Evolutionary conservation across 2,329 filamentous ascomycete species (phyloP), one percentile per base, ranked within the genome.

Genomic region (Beauveria sp.): DNA sequence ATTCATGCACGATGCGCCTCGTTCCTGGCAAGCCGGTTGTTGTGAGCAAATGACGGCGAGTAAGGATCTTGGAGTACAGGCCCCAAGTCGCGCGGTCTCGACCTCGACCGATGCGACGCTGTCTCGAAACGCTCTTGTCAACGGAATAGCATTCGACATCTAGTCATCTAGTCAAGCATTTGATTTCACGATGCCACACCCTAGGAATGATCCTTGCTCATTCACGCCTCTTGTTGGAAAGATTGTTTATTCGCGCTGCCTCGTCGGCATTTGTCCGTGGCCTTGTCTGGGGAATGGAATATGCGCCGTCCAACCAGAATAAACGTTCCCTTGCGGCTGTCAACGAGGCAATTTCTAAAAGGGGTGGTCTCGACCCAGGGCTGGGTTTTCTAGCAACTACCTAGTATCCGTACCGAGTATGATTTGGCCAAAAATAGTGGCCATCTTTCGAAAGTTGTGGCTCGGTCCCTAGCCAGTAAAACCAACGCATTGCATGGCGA

Each of bases 251-350:
- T 6, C 18, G 28, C 43, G 20, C 37, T 40, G 9, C 22, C 24
- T 14, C 22, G n/a, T 59, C 55, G 55, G 55, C 22, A 59, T 47
- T 59, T 59, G 55, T 59, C 47, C 55, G 55, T 52, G 30, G n/a
- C 34, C 22, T 18, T 43, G 34, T 30, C 40, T 18, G 24, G 24
- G 34, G 5, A n/a, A 20, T 5, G 26, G 26, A 37, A 5, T 14
- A 37, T 37, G 5, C 28, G 43, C 54, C 18, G 28, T 37, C 43
- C 28, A 47, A 43, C 28, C 41, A 20, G 24, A 56, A 34, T n/a
- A 8, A 8, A 47, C 2, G 12, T 5, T 37, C 2, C 34, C 34
- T 37, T 37, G 34, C 10, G 34, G 34, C 34, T 37, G 10, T 37
- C 34, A 14, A 37, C 28, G 28, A 30, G 28, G 28, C 28, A 10